Evolutionary conservation across 805 yeast species (phyloP).

Genomic region (Blastobotrys parvus): DNA sequence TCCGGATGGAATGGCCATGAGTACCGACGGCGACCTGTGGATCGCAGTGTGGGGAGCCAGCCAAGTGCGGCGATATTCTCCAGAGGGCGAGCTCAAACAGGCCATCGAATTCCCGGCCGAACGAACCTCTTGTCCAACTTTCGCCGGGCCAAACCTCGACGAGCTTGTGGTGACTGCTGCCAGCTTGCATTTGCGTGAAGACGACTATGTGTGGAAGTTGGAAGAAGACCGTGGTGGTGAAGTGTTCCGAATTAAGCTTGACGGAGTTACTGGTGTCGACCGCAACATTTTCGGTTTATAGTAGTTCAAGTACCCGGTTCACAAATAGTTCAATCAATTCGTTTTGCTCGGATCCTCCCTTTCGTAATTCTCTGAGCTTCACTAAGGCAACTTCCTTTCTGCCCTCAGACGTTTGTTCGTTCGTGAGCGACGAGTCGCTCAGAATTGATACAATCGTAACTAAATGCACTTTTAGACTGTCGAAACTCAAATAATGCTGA

Average conservation of each 20-base stretch:
- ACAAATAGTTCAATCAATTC: constrained; percentile 65
- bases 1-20: constrained; percentile 75
- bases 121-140: constrained; percentile 56
- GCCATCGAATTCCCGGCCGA: constrained; percentile 49
- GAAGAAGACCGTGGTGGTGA: constrained; percentile 24
- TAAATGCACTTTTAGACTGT: constrained; percentile 51
- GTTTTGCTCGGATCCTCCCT: constrained; percentile 60
- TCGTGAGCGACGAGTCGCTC: constrained; percentile 38
- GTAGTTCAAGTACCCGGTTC: constrained; percentile 29
- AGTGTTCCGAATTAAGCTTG: constrained; percentile 18
- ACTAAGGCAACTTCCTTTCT: constrained; percentile 51
- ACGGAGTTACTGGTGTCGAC: constrained; percentile 15
- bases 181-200: constrained; percentile 39
- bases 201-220: constrained; percentile 23
- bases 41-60: constrained; percentile 60
- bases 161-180: constrained; percentile 66
- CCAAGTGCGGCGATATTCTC: constrained; percentile 45
- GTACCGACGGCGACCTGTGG: constrained; percentile 45
- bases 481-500: constrained; percentile 38
- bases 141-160: constrained; percentile 52
- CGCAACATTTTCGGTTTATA: constrained; percentile 4
- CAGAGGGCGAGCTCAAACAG: constrained; percentile 42
- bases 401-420: constrained; percentile 46
- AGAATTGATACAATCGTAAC: constrained; percentile 39
- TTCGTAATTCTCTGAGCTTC: constrained; percentile 51